Percentiles rank a stretch among this genome's conserved stretches.
These are phyloP conservation scores for Boletus tylopilopsis DNA, from an alignment of 768 basidiomycete species.

Conservation along the genomic window DNA sequence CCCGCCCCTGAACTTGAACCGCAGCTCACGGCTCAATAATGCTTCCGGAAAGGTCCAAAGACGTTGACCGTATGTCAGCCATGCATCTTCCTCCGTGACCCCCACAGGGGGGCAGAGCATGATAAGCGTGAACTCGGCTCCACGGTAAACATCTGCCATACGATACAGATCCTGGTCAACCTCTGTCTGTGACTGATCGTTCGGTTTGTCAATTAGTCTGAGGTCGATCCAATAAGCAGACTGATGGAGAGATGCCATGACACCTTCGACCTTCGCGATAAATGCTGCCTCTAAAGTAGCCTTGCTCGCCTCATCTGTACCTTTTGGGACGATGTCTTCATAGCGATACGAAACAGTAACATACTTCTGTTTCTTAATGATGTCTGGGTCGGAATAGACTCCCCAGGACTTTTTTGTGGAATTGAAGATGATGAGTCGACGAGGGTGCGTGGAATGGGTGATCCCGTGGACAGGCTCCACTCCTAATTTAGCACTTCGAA, in stretches of 20 bases:
- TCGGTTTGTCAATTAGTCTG: not conserved
- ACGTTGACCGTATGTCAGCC: constrained; percentile 19
- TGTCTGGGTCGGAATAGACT: not conserved
- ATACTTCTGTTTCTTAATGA: constrained; percentile 13
- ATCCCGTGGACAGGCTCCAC: constrained; percentile 1
- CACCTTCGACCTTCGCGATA: not conserved
- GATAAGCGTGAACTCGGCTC: constrained; percentile 24
- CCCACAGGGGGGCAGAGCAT: constrained; percentile 2
- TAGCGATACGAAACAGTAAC: constrained; percentile 18
- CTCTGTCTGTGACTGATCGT: not conserved
- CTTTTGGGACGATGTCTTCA: constrained; percentile 4
- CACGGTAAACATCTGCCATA: constrained; percentile 22
- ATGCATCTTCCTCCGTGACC: constrained; percentile 5
- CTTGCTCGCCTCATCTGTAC: not conserved
- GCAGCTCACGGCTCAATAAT: constrained; percentile 20
- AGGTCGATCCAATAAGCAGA: constrained; percentile 25
- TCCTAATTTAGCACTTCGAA: constrained; percentile 5
- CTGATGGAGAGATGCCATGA: constrained; percentile 4
- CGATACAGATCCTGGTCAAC: constrained; percentile 18
- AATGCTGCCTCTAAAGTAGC: not conserved
- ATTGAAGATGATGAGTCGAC: constrained; percentile 16
- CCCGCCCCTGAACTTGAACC: constrained; percentile 8
- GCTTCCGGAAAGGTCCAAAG: constrained; percentile 26
- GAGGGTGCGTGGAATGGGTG: constrained; percentile 14
- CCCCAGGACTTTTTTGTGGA: not conserved